Conservation (phyloP, 2,329 filamentous ascomycete genomes). For the Dactylonectria estremocensis region DNA sequence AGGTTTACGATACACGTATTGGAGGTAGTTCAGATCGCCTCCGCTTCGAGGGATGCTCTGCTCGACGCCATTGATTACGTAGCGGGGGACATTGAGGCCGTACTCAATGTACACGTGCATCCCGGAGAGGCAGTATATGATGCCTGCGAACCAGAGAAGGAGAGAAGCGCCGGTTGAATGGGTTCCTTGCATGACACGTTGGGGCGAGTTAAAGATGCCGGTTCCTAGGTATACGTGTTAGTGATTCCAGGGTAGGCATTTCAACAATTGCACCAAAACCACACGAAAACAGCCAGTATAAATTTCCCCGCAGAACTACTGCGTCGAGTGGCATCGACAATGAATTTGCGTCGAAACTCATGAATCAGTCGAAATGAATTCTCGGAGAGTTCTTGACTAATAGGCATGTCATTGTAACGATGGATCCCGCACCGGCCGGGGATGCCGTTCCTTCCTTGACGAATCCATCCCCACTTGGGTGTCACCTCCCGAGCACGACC, state of each 20-base stretch:
- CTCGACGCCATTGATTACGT: slow-evolving; percentile 56
- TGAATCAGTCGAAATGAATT: not conserved
- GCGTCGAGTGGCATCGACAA: not conserved
- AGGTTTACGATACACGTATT: slow-evolving; percentile 61
- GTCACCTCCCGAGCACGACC: slow-evolving; percentile 8
- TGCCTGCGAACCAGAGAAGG: slow-evolving; percentile 59
- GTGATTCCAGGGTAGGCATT: slow-evolving; percentile 4
- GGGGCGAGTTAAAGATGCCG: slow-evolving; percentile 56
- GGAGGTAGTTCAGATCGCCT: slow-evolving; percentile 65
- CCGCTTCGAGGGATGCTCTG: slow-evolving; percentile 61
- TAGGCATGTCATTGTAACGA: slow-evolving; percentile 28
- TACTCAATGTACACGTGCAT: slow-evolving; percentile 61
- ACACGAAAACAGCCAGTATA: not conserved
- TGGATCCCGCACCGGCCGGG: slow-evolving; percentile 16
- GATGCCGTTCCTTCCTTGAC: slow-evolving; percentile 15
- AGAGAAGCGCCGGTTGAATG: slow-evolving; percentile 53
- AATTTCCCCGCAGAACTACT: not conserved
- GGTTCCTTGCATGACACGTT: slow-evolving; percentile 53
- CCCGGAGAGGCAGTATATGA: slow-evolving; percentile 56
- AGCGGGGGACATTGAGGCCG: slow-evolving; percentile 62
- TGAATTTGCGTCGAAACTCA: not conserved
- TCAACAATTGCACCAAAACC: not conserved
- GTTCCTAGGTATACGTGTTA: slow-evolving; percentile 49
- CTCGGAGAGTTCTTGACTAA: slow-evolving; percentile 10
- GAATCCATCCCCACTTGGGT: slow-evolving; percentile 43